Conservation (phyloP, 768 basidiomycete species). For the Rhizopogon vinicolor region DNA sequence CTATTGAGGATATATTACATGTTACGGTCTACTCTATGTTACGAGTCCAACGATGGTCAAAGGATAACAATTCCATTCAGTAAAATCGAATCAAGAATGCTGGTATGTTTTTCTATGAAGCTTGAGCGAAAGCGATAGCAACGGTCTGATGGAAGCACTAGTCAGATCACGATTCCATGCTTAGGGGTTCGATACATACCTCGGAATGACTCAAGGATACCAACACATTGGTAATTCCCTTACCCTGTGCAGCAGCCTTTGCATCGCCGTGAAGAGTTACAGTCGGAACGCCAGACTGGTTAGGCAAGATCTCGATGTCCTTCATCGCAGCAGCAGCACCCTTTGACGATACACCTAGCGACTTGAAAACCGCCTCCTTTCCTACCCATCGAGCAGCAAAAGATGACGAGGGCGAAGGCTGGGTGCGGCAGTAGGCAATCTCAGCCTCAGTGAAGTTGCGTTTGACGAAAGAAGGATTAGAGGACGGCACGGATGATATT, state of each 20-base stretch:
- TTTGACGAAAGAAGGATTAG: constrained; percentile 79
- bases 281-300: constrained; percentile 71
- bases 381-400: constrained; percentile 97
- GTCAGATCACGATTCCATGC: constrained; percentile 9
- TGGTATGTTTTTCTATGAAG: constrained; percentile 28
- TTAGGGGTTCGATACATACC: constrained; percentile 40
- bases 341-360: constrained; percentile 82
- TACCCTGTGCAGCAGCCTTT: constrained; percentile 60
- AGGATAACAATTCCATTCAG: background rate
- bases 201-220: constrained; percentile 93
- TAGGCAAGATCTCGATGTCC: constrained; percentile 92
- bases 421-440: constrained; percentile 78
- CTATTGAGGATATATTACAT: constrained; percentile 10
- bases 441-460: constrained; percentile 95
- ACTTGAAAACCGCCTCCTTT: constrained; percentile 98
- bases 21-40: background rate
- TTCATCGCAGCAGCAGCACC: constrained; percentile 95
- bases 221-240: constrained; percentile 70
- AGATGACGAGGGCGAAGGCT: constrained; percentile 83
- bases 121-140: constrained; percentile 86
- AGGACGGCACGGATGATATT: constrained; percentile 87
- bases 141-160: constrained; percentile 48
- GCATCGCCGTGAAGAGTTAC: constrained; percentile 81
- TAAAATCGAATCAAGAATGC: background rate
- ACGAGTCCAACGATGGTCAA: background rate